Evolutionary conservation across 306 rosid genomes (phyloP), one percentile per base, ranked within the genome.

Genomic region (Ceratonia siliqua): DNA sequence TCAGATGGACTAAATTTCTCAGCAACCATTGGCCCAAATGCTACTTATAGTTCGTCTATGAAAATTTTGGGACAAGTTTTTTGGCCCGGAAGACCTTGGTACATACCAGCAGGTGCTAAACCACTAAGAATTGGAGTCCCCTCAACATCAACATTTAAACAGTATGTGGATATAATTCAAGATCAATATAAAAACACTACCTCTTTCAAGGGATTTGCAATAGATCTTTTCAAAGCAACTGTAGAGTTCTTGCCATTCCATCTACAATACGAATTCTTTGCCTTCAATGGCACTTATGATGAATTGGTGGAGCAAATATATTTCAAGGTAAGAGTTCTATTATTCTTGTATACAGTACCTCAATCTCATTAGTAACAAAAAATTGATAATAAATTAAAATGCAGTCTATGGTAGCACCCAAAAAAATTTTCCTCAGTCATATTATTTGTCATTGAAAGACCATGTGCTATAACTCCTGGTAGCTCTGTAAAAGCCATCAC

Each of bases 111-210:
- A 22, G 15, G 59, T 7, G 21, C 56, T 38, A 76, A 39, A 0
- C 42, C 57, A 3, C 56, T 81, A 56, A 84, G 30, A 50, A 84
- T 84, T 62, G 88, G 81, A 0, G 88, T 77, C 43, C 88, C 85
- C 9, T 7, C 22, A 15, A 6, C 18, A 45, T 27, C 78, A 1
- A 68, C 22, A 24, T 73, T 73, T 68, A 68, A 73, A 81, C 20
- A 84, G 57, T 84, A 49, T 49, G 83, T 77, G 2, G n/a, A 42
- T 5, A 75, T 73, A 38, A 33, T 52, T 20, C 38, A 63, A 6
- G 79, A 84, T 69, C 27, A 21, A 11, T 17, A 14, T 11, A 62
- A 14, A 12, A 50, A 69, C 21, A 41, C 17, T 1, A 48, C 43
- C 2, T 14, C 64, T 43, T 77, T 70, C 48, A 11, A 17, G 3